Percentiles rank a stretch among this genome's conserved stretches.
Evolutionary conservation across 169 alveolate species (phyloP).

Genomic region (Plasmodium ovale): DNA sequence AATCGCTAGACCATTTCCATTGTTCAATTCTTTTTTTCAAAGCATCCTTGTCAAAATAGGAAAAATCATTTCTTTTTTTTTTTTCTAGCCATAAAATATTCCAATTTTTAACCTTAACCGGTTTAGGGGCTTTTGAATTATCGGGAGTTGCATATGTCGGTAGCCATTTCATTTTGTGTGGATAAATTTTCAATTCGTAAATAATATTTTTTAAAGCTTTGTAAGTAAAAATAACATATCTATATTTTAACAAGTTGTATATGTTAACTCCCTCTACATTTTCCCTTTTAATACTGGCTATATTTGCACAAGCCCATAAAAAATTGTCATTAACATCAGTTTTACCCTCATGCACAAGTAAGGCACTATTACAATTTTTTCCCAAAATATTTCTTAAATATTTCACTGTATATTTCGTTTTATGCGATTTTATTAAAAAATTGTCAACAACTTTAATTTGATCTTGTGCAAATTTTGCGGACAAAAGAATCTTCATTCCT

Average conservation of each 20-base stretch:
- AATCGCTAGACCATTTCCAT: slow-evolving; percentile 88
- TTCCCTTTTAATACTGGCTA: slow-evolving; percentile 87
- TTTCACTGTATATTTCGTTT: slow-evolving; percentile 87
- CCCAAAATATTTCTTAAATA: slow-evolving; percentile 87
- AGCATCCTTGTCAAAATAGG: slow-evolving; percentile 71
- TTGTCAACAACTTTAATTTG: slow-evolving; percentile 88
- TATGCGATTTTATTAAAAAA: slow-evolving; percentile 87
- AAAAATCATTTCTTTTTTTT: slow-evolving; percentile 68
- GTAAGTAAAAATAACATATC: slow-evolving; percentile 89
- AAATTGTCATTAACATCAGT: slow-evolving; percentile 89
- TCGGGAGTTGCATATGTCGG: slow-evolving; percentile 89
- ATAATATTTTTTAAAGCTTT: slow-evolving; percentile 88
- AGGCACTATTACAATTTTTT: slow-evolving; percentile 87
- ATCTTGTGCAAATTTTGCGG: slow-evolving; percentile 91
- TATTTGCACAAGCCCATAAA: slow-evolving; percentile 92
- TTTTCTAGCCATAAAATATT: slow-evolving; percentile 86
- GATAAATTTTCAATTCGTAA: slow-evolving; percentile 83
- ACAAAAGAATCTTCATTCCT: slow-evolving; percentile 85
- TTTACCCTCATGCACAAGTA: slow-evolving; percentile 87
- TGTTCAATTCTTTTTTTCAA: slow-evolving; percentile 83
- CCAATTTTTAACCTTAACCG: slow-evolving; percentile 88
- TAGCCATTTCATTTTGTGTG: slow-evolving; percentile 87
- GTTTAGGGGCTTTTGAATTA: slow-evolving; percentile 86
- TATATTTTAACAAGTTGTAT: slow-evolving; percentile 86
- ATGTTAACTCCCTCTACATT: slow-evolving; percentile 89